Base-by-base conservation (phyloP, 306 rosid genomes). In the Cucurbita maxima region DNA sequence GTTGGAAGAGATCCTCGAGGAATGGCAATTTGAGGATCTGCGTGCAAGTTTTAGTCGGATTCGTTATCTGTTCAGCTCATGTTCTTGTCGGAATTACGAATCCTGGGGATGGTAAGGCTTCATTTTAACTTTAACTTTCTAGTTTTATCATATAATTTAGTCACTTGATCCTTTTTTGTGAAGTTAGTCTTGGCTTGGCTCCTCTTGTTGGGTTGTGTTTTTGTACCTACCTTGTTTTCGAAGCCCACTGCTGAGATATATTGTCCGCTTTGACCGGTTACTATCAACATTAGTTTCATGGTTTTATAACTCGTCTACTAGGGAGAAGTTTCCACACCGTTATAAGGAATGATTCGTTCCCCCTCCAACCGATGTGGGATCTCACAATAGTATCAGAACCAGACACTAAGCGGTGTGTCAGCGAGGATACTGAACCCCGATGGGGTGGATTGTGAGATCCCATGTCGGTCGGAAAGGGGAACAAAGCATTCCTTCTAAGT, bases 21-120 rank as follows among this genome's bases (percentile, higher is more conserved):
- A 71, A 13, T 82, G 72, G 72, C 73, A 69, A 77, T 81, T 74
- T 79, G 81, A 82, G 82, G 88, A 84, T 88, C 85, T 73, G 72
- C 45, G 73, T 40, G 41, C 75, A 75, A 74, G 75, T 82, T 77
- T 69, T 84, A 25, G 43, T 86, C 76, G 86, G 86, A 79, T 81
- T 83, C 79, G 14, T 81, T 82, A 79, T 86, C 82, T 83, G 81
- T 71, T 73, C 74, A 41, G 83, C 80, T 0, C 91, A 79, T 69
- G 76, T 90, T 81, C 83, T 87, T 25, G 77, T 58, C 79, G 96
- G 89, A 54, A 86, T 74, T 70, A 93, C 98, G 67, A 85, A 87
- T 87, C 82, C 88, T 2, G 12, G 36, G 62, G 98, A 93, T 74
- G 90, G 98, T 90, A 85, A 77, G 79, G 16, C 57, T 81, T 84